Evolutionary conservation across 1,284 basidiomycete genomes (phyloP).

Genomic region (Pascua guehoae): DNA sequence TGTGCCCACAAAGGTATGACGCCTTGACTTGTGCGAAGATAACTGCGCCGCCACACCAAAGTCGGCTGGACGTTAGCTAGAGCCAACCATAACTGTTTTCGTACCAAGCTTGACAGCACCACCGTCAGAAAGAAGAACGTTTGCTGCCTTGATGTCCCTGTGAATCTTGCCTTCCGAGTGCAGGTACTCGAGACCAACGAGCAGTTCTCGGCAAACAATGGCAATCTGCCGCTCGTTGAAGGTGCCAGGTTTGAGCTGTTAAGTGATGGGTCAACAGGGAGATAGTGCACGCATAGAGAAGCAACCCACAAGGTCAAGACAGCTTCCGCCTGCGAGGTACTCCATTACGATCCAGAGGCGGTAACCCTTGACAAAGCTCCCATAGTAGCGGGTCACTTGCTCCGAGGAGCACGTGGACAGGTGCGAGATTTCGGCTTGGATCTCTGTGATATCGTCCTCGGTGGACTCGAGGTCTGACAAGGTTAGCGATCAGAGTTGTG

Average conservation of each 20-base stretch:
- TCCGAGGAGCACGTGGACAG: conserved; percentile 93
- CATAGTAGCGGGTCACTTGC: conserved; percentile 94
- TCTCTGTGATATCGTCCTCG: conserved; percentile 93
- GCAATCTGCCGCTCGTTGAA: conserved; percentile 93
- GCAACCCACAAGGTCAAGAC: conserved; percentile 68
- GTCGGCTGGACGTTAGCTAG: conserved; percentile 58
- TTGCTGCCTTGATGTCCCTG: conserved; percentile 97
- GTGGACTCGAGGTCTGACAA: conserved; percentile 57
- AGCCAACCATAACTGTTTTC: conserved; percentile 2
- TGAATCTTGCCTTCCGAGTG: conserved; percentile 94
- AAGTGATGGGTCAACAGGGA: conserved; percentile 1
- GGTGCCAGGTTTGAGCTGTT: conserved; percentile 77
- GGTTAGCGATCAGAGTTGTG: not conserved
- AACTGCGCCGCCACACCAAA: conserved; percentile 95
- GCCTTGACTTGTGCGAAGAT: conserved; percentile 80
- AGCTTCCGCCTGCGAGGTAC: conserved; percentile 96
- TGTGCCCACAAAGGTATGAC: conserved; percentile 91
- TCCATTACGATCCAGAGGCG: conserved; percentile 99
- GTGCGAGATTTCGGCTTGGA: conserved; percentile 95
- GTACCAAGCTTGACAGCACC: conserved; percentile 84
- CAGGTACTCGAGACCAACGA: conserved; percentile 91
- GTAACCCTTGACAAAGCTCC: conserved; percentile 92
- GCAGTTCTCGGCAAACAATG: conserved; percentile 85
- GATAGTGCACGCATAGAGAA: not conserved
- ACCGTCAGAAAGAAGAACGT: conserved; percentile 81